Evolutionary conservation across 179 eudicot genomes (phyloP), one percentile per base, ranked within the genome.

Genomic region (Camellia oleifera): DNA sequence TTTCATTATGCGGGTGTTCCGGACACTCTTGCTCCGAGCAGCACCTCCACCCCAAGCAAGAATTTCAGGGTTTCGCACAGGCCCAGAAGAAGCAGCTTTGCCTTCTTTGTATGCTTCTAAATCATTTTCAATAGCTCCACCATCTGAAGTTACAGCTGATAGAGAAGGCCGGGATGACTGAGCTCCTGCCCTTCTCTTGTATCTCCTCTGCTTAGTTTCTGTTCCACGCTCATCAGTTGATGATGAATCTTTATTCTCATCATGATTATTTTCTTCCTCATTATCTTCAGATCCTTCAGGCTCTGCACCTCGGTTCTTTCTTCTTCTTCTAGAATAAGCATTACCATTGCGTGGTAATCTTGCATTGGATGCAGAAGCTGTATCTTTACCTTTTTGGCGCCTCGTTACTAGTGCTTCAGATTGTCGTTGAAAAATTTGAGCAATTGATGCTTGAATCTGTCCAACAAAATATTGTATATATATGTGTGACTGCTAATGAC

Each of bases 41-140:
- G 91, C 94, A 81, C 91, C 96, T 83, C 81, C 80, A 3, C 94
- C 96, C 96, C 96, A 92, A 40, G 87, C 92, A 79, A 92, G 91
- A 88, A 84, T 85, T 70, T 92, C 96, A 0, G 94, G 78, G 79
- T 74, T 89, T 75, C 89, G 87, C 64, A 83, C 79, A 58, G 85
- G 83, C 58, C 84, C 20, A 17, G 79, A 81, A 74, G 91, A 80
- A 63, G 81, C 58, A 68, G 79, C 82, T 56, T 72, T 86, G 78
- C 86, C 12, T 64, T 88, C 94, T 66, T 81, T 87, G 75, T 79
- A 83, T 63, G 75, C 86, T 84, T 86, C 93, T 23, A 82, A 81
- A 61, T 91, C 88, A 80, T 90, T 85, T 84, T 83, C 95, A 81
- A 79, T 72, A 26, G 80, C 81, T 60, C 79, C 89, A 64, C 86